Percentiles rank a stretch among this genome's conserved stretches.
Conservation (phyloP, 2,329 filamentous ascomycete species). For the Arthrobotrys pseudoclavata region DNA sequence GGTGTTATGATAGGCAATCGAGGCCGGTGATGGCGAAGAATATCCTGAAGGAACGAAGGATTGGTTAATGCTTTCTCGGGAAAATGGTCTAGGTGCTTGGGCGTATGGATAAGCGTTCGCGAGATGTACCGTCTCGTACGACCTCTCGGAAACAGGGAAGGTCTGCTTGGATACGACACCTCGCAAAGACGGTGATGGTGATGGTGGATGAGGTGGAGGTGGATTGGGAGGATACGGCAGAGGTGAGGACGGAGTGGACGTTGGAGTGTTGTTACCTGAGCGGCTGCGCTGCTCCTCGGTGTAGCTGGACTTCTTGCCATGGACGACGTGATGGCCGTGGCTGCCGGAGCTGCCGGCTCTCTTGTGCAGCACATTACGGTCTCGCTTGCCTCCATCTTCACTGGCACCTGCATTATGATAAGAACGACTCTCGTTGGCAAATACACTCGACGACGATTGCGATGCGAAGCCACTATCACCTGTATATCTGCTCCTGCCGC, state of each 20-base stretch:
- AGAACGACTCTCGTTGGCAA: constrained; percentile 63
- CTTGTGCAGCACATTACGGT: constrained; percentile 84
- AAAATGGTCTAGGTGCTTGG: constrained; percentile 62
- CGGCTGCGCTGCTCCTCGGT: constrained; percentile 79
- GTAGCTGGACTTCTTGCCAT: constrained; percentile 81
- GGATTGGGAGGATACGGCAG: constrained; percentile 33
- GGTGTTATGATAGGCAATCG: constrained; percentile 52
- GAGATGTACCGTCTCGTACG: constrained; percentile 50
- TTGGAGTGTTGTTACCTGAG: constrained; percentile 67
- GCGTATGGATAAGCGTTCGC: constrained; percentile 22
- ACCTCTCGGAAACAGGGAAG: constrained; percentile 44
- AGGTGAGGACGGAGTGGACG: constrained; percentile 49
- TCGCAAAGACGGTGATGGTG: constrained; percentile 64
- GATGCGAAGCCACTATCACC: constrained; percentile 64
- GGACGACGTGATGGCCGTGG: constrained; percentile 73
- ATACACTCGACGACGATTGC: constrained; percentile 51
- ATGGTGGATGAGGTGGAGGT: constrained; percentile 22
- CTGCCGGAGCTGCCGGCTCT: constrained; percentile 51
- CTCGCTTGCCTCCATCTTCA: constrained; percentile 75
- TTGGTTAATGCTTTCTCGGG: constrained; percentile 63
- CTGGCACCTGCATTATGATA: constrained; percentile 63
- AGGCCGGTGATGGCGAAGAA: constrained; percentile 75
- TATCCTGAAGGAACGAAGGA: constrained; percentile 68
- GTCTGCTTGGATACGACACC: constrained; percentile 68
- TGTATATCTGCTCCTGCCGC: constrained; percentile 62